Conservation (phyloP, 2,329 filamentous ascomycete species). For the Arthrobotrys megalospora region DNA sequence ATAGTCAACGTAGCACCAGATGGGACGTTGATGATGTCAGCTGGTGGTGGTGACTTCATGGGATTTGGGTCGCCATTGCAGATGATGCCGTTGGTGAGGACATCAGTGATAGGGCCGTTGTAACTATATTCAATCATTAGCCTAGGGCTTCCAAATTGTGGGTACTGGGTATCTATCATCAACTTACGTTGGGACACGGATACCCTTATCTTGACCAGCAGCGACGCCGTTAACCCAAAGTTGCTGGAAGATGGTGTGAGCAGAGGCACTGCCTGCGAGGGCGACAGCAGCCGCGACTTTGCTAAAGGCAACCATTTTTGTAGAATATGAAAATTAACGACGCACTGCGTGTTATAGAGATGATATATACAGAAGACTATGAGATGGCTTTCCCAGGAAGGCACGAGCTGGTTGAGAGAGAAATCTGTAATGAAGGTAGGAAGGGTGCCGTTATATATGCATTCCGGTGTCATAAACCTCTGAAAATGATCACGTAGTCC, state of each 20-base stretch:
- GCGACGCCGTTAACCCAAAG: constrained; percentile 64
- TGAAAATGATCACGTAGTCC: constrained; percentile 20
- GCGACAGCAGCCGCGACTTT: constrained; percentile 53
- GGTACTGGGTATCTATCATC: not conserved
- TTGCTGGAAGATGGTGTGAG: constrained; percentile 64
- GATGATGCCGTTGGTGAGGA: constrained; percentile 41
- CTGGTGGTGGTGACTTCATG: constrained; percentile 65
- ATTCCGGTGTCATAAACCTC: constrained; percentile 3
- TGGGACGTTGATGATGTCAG: constrained; percentile 62
- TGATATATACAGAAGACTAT: constrained; percentile 36
- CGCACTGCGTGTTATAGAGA: constrained; percentile 46
- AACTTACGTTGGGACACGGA: constrained; percentile 64
- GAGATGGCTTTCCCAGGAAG: constrained; percentile 36
- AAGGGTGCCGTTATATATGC: constrained; percentile 36
- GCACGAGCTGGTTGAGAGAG: constrained; percentile 35
- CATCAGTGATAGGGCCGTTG: constrained; percentile 51
- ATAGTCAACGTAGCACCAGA: constrained; percentile 71
- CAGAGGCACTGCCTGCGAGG: constrained; percentile 62
- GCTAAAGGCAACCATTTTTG: constrained; percentile 60
- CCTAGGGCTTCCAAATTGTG: not conserved
- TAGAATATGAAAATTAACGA: constrained; percentile 39
- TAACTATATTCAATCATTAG: constrained; percentile 31
- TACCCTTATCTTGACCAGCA: constrained; percentile 61
- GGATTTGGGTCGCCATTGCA: constrained; percentile 54
- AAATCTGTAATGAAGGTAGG: not conserved